phyloP scores from a whole-genome alignment of 495 filamentous ascomycete species.

The Astrocystis sublimbata region DNA sequence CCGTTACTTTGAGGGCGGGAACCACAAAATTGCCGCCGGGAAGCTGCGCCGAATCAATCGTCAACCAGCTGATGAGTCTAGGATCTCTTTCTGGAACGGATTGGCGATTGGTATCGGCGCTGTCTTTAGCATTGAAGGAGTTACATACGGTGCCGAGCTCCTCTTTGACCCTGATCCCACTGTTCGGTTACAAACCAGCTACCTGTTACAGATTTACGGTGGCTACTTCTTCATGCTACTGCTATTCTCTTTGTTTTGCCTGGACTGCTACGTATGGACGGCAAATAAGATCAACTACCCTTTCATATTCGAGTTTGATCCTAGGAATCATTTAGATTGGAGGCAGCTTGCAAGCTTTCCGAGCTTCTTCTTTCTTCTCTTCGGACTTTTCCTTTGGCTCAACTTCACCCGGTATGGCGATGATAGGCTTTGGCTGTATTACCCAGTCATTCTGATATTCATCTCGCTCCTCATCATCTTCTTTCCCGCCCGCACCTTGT shows the following conservation, averaged over 20 bases:
- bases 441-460: slow-evolving; percentile 78
- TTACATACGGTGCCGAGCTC: slow-evolving; percentile 63
- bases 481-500: slow-evolving; percentile 71
- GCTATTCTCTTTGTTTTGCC: slow-evolving; percentile 71
- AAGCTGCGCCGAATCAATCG: slow-evolving; percentile 73
- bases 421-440: slow-evolving; percentile 77
- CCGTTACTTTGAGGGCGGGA: slow-evolving; percentile 86
- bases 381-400: slow-evolving; percentile 81
- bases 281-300: slow-evolving; percentile 86
- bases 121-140: slow-evolving; percentile 72
- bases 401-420: slow-evolving; percentile 72
- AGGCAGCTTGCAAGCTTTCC: slow-evolving; percentile 84
- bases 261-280: slow-evolving; percentile 81
- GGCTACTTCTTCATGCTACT: slow-evolving; percentile 79
- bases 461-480: slow-evolving; percentile 68
- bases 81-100: slow-evolving; percentile 75
- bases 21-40: slow-evolving; percentile 83
- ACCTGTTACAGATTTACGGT: slow-evolving; percentile 80
- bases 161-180: slow-evolving; percentile 52
- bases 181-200: slow-evolving; percentile 61
- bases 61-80: slow-evolving; percentile 68
- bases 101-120: slow-evolving; percentile 72
- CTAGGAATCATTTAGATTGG: slow-evolving; percentile 82
- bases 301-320: slow-evolving; percentile 96
- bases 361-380: slow-evolving; percentile 70